Conservation (phyloP, 2,329 filamentous ascomycete genomes). For the Stromatinia cepivora region DNA sequence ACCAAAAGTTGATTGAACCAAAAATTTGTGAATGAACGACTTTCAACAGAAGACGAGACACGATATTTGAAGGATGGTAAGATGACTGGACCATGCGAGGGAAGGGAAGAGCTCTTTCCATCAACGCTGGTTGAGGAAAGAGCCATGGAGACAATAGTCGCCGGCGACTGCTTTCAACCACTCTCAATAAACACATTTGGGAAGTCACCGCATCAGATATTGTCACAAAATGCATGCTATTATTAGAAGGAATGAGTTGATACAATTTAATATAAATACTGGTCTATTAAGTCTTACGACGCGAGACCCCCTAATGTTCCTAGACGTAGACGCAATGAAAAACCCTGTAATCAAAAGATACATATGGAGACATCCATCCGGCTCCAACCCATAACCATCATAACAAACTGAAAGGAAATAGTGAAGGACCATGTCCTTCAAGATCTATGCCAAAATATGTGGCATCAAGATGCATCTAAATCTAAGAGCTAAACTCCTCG, state of each 20-base stretch:
- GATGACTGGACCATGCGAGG: constrained; percentile 32
- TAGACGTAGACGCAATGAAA: constrained; percentile 34
- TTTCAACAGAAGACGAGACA: constrained; percentile 23
- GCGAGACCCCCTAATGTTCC: constrained; percentile 21
- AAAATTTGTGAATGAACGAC: constrained; percentile 20
- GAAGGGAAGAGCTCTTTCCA: neutral
- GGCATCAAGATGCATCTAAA: constrained; percentile 27
- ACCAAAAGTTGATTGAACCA: constrained; percentile 37
- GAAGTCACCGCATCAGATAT: neutral
- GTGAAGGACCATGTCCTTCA: constrained; percentile 25
- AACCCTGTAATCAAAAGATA: constrained; percentile 38
- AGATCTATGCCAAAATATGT: constrained; percentile 31
- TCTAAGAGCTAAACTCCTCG: constrained; percentile 46
- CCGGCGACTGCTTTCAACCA: neutral
- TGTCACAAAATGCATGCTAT: neutral
- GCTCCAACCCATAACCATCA: constrained; percentile 38
- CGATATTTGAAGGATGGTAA: constrained; percentile 43
- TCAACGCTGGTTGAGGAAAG: constrained; percentile 22
- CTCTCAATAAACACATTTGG: neutral
- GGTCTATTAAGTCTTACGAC: constrained; percentile 33
- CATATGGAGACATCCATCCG: constrained; percentile 36
- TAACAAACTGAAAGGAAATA: constrained; percentile 34
- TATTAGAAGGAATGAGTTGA: constrained; percentile 19
- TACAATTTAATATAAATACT: constrained; percentile 27
- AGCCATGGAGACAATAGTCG: neutral